Percentiles rank a stretch among this genome's conserved stretches.
Evolutionary conservation across 1,284 basidiomycete species (phyloP).

Genomic region (Fistulinella cinereoalba): DNA sequence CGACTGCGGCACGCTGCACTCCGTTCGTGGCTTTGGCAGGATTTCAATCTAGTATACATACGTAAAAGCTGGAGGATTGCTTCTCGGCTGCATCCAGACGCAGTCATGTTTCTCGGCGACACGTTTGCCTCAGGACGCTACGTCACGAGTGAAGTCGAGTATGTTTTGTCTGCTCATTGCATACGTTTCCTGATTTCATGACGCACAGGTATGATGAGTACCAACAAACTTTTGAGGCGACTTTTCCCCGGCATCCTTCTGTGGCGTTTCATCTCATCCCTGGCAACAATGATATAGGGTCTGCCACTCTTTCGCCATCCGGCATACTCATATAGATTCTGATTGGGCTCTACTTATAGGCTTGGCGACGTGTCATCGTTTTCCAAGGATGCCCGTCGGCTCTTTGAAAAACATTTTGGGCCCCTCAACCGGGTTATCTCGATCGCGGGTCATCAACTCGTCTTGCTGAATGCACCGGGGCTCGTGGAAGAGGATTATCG

Average conservation of each 20-base stretch:
- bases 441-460: slow-evolving; percentile 68
- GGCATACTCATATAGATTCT: no score
- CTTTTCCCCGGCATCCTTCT: slow-evolving; percentile 50
- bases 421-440: slow-evolving; percentile 50
- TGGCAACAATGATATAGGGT: slow-evolving; percentile 89
- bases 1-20: slow-evolving; percentile 70
- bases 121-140: slow-evolving; percentile 82
- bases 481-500: slow-evolving; percentile 79
- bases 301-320: slow-evolving; percentile 10
- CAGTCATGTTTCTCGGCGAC: slow-evolving; percentile 82
- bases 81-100: slow-evolving; percentile 60
- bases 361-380: slow-evolving; percentile 57
- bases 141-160: slow-evolving; percentile 67
- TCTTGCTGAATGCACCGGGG: slow-evolving; percentile 73
- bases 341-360: slow-evolving; percentile 39
- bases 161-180: slow-evolving; percentile 47
- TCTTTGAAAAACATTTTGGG: slow-evolving; percentile 70
- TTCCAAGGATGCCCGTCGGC: slow-evolving; percentile 55
- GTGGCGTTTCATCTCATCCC: slow-evolving; percentile 69
- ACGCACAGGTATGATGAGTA: slow-evolving; percentile 64
- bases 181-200: neutral
- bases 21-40: slow-evolving; percentile 41
- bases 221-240: slow-evolving; percentile 60
- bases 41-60: slow-evolving; percentile 58
- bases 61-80: slow-evolving; percentile 80